Evolutionary conservation across 768 basidiomycete species (phyloP).

Genomic region (Pulveroboletus sp.): DNA sequence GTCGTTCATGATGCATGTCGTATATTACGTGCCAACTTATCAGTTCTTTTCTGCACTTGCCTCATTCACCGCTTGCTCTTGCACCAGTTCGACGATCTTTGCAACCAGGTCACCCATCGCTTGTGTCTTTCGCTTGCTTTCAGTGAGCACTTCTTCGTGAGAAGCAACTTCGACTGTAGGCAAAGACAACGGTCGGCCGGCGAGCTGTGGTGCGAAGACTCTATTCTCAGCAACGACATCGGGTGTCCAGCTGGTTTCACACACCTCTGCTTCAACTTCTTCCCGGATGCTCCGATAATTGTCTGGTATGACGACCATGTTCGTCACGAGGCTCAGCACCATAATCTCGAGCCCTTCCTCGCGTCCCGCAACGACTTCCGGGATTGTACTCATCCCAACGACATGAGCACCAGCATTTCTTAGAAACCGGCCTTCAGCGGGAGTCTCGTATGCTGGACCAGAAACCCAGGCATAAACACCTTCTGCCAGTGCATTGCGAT

Average conservation of each 20-base stretch:
- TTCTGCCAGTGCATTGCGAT: slow-evolving; percentile 59
- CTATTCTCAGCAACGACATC: slow-evolving; percentile 3
- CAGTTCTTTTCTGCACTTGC: slow-evolving; percentile 2
- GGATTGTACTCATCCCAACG: slow-evolving; percentile 94
- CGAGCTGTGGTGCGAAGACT: slow-evolving; percentile 42
- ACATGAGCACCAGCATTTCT: slow-evolving; percentile 75
- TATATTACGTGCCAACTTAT: slow-evolving; percentile 4
- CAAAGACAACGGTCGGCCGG: slow-evolving; percentile 47
- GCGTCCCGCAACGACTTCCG: slow-evolving; percentile 78
- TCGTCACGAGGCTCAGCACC: slow-evolving; percentile 83
- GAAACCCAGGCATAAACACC: slow-evolving; percentile 89
- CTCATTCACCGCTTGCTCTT: slow-evolving; percentile 14
- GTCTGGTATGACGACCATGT: slow-evolving; percentile 72
- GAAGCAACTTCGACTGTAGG: slow-evolving; percentile 51
- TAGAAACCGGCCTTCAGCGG: slow-evolving; percentile 80
- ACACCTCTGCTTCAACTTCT: slow-evolving; percentile 74
- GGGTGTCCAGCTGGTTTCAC: slow-evolving; percentile 11
- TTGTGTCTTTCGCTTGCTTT: slow-evolving; percentile 64
- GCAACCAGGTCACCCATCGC: slow-evolving; percentile 70
- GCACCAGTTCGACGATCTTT: slow-evolving; percentile 48
- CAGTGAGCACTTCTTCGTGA: slow-evolving; percentile 73
- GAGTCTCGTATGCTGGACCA: slow-evolving; percentile 87
- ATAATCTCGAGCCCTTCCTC: slow-evolving; percentile 73
- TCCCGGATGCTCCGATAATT: slow-evolving; percentile 64
- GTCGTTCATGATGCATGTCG: background rate